Base-by-base conservation (phyloP, 2,329 filamentous ascomycete species). In the Thelonectria discophora region DNA sequence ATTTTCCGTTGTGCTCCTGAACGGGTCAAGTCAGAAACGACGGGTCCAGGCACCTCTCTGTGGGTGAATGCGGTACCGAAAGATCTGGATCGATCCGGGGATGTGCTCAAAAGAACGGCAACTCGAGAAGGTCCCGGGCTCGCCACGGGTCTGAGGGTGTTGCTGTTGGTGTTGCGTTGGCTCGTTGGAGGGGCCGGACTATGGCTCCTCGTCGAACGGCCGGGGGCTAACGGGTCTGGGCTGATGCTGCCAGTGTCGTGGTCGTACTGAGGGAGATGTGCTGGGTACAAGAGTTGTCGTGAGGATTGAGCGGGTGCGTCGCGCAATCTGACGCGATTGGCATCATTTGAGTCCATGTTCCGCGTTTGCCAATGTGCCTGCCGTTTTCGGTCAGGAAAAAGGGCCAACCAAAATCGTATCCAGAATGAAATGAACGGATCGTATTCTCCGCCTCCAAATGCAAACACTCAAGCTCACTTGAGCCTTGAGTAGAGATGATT, bases 1-100 rank as follows among this genome's bases (percentile, higher is more conserved):
- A 66, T 46, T 18, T 30, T 49, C 39, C 45, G 58, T 15, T 61
- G 65, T 53, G 49, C 45, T 48, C 51, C 58, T 32, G 30, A 68
- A 42, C 63, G 62, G 17, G 64, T 65, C 15, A 73, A 45, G 53
- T 71, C 70, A 2, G 74, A 70, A 12, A 49, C 54, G 20, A 68
- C 59, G 12, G 58, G 51, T 2, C 34, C 12, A 7, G 12, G 34
- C 34, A 37, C 7, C 34, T 37, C 34, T 37, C 11, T 37, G 34
- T 37, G 34, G 34, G 15, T 13, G 34, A 37, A 5, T 37, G 11
- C 34, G 12, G 34, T 37, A 13, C 34, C 34, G 34, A 37, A 37
- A 12, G 11, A 15, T 15, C 34, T 37, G 15, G 12, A 15, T 37
- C 12, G 15, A 4, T 37, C 34, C 8, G 34, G 34, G 5, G 34